phyloP scores from a whole-genome alignment of 495 filamentous ascomycete species.

The Trichoderma gamsii region DNA sequence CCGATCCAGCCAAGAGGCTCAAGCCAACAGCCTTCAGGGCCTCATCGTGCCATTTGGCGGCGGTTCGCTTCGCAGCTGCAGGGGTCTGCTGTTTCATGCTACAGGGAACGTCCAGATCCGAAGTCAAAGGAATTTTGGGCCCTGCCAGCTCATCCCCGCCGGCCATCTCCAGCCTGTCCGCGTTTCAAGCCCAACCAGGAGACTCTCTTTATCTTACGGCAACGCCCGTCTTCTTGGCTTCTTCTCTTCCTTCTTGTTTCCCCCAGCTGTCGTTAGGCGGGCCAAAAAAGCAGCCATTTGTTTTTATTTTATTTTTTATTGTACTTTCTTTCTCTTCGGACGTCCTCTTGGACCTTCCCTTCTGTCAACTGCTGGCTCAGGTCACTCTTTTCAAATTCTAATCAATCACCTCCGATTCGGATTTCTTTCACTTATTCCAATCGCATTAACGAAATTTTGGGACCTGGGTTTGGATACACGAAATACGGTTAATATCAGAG shows the following conservation, averaged over 20 bases:
- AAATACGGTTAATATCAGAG: conserved; percentile 14
- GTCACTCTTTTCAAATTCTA: conserved; percentile 43
- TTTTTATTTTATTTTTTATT: background rate
- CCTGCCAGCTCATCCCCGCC: background rate
- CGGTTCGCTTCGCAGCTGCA: conserved; percentile 2
- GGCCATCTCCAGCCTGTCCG: background rate
- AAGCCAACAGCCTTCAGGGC: background rate
- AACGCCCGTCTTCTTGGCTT: background rate
- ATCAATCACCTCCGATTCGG: conserved; percentile 25
- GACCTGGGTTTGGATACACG: conserved; percentile 22
- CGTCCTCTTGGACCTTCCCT: conserved; percentile 30
- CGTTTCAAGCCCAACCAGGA: background rate
- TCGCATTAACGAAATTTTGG: conserved; percentile 16
- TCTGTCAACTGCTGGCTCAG: conserved; percentile 53
- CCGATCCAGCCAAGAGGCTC: background rate
- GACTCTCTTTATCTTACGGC: background rate
- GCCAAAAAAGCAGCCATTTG: background rate
- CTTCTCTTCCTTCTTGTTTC: background rate
- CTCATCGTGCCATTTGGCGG: background rate
- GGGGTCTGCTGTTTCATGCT: conserved; percentile 3
- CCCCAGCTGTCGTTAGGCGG: conserved; percentile 9
- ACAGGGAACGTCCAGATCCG: conserved; percentile 7
- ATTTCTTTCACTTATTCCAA: background rate
- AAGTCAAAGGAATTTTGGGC: background rate
- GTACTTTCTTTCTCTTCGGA: conserved; percentile 28